A percentile compares a stretch with the other conserved stretches of the same genome.
These are phyloP conservation scores for Diaporthe citri DNA, from an alignment of 2,329 filamentous ascomycete species.

Conservation along the genomic window DNA sequence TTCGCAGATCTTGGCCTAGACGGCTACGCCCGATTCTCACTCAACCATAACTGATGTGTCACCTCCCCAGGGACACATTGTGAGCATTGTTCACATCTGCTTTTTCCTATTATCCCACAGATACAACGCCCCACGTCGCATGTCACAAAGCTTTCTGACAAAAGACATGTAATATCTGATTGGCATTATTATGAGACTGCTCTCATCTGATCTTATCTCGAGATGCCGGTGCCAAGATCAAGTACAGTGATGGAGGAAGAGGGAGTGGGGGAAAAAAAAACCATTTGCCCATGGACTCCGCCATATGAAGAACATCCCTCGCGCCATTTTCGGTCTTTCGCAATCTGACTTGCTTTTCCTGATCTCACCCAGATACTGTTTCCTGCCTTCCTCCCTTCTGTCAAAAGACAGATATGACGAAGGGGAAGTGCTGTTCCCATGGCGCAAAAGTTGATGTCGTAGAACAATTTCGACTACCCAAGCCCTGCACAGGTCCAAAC, in stretches of 20 bases:
- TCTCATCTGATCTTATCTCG: conserved; percentile 23
- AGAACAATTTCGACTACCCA: conserved; percentile 24
- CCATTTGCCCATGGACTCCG: conserved; percentile 5
- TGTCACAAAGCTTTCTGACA: background rate
- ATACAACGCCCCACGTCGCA: background rate
- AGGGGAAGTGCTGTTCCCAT: conserved; percentile 7
- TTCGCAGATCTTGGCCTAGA: conserved; percentile 24
- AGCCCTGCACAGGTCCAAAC: conserved; percentile 3
- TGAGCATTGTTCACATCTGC: conserved; percentile 15
- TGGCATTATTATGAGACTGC: conserved; percentile 33
- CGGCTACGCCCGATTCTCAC: conserved; percentile 15
- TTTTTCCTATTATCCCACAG: conserved; percentile 19
- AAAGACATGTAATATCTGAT: conserved; percentile 31
- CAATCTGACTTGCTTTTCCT: conserved; percentile 17
- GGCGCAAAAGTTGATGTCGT: conserved; percentile 19
- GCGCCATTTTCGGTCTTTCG: background rate
- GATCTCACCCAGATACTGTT: background rate
- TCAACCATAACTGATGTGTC: background rate
- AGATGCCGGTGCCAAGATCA: conserved; percentile 25
- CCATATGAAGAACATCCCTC: conserved; percentile 1
- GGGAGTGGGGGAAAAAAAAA: background rate
- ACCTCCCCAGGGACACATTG: background rate
- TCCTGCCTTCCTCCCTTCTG: background rate
- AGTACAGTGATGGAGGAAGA: background rate
- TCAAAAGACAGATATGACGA: background rate